phyloP scores from a whole-genome alignment of 176 grass and related monocot species.

The Tuctoria greenei region DNA sequence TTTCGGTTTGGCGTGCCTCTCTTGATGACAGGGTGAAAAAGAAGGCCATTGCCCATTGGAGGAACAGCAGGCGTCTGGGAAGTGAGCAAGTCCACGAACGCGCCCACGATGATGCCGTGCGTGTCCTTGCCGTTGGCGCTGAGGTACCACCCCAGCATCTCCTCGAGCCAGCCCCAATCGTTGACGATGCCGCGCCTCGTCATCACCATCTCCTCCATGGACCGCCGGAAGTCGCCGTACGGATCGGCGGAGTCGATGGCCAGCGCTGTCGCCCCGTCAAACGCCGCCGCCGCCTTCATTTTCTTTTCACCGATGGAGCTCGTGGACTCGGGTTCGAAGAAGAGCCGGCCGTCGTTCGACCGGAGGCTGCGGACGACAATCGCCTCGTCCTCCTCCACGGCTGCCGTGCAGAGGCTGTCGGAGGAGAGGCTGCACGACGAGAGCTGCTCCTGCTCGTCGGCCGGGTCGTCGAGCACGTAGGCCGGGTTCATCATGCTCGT shows the following conservation, averaged over 20 bases:
- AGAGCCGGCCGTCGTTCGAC: constrained; percentile 47
- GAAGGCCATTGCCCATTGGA: constrained; percentile 7
- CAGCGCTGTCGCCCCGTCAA: constrained; percentile 54
- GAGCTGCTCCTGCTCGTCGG: neutral
- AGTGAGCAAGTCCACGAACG: constrained; percentile 76
- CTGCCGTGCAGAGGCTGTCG: constrained; percentile 19
- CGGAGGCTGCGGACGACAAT: constrained; percentile 41
- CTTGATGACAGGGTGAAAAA: too few species aligned
- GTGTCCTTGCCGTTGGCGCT: constrained; percentile 65
- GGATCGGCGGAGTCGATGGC: constrained; percentile 65
- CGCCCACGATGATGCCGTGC: constrained; percentile 71
- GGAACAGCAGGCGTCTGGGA: constrained; percentile 21
- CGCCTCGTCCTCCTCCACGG: neutral
- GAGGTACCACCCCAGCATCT: constrained; percentile 89
- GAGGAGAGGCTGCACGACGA: constrained; percentile 19
- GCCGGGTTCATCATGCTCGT: constrained; percentile 32
- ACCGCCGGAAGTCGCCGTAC: constrained; percentile 69
- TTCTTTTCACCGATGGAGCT: constrained; percentile 44
- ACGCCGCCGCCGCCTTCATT: neutral
- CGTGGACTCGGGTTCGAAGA: constrained; percentile 52
- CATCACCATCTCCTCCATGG: constrained; percentile 89
- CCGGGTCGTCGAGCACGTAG: constrained; percentile 14
- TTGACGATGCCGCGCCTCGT: constrained; percentile 41
- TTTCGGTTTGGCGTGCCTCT: neutral
- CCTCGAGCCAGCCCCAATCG: constrained; percentile 81